A percentile compares a stretch with the other conserved stretches of the same genome.
phyloP scores from a whole-genome alignment of 768 basidiomycete genomes.

The Tulasnella calospora region DNA sequence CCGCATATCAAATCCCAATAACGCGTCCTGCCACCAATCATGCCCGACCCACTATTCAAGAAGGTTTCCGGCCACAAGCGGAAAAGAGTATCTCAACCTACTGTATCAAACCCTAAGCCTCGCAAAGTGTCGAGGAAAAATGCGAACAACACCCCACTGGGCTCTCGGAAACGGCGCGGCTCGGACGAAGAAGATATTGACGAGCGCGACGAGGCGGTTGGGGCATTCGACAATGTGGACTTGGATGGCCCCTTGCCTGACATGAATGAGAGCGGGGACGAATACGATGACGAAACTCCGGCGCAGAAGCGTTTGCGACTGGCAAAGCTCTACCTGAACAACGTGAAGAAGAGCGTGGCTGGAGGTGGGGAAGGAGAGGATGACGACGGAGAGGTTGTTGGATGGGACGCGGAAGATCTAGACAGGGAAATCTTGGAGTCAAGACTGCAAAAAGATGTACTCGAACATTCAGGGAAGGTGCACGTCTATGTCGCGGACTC shows the following conservation, averaged over 20 bases:
- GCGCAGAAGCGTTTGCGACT: constrained; percentile 88
- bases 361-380: not conserved
- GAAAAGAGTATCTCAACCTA: constrained; percentile 8
- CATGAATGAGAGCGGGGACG: constrained; percentile 56
- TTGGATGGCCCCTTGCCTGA: constrained; percentile 53
- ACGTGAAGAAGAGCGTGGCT: constrained; percentile 64
- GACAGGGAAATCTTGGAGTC: constrained; percentile 90
- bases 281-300: constrained; percentile 84
- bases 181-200: constrained; percentile 17
- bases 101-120: not conserved
- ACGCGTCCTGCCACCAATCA: not conserved
- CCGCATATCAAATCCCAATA: not conserved
- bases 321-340: constrained; percentile 84
- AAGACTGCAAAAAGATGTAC: constrained; percentile 84
- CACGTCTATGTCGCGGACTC: constrained; percentile 74
- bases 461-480: constrained; percentile 83
- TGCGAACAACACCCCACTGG: not conserved
- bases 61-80: constrained; percentile 8
- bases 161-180: constrained; percentile 10
- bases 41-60: constrained; percentile 10
- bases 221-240: constrained; percentile 64
- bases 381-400: constrained; percentile 47
- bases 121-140: not conserved
- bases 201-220: constrained; percentile 1
- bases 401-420: constrained; percentile 81